Evolutionary conservation across 2,329 filamentous ascomycete genomes (phyloP).

Genomic region (Colletotrichum orchidophilum): DNA sequence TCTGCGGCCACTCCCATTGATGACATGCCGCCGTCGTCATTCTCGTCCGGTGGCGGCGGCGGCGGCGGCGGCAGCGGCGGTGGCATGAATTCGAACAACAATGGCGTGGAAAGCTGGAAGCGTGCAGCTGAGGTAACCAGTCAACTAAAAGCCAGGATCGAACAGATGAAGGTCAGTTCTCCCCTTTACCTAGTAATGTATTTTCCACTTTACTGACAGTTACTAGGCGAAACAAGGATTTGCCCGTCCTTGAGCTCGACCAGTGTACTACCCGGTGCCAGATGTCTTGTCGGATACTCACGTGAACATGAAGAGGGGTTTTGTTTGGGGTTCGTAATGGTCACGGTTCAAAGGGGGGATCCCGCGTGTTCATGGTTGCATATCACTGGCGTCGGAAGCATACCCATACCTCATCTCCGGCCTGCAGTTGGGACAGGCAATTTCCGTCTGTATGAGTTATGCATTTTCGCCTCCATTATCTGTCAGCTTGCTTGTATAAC

Average conservation of each 20-base stretch:
- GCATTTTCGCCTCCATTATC: constrained; percentile 20
- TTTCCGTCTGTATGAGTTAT: constrained; percentile 40
- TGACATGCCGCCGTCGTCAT: constrained; percentile 19
- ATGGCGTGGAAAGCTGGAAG: constrained; percentile 92
- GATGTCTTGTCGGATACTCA: constrained; percentile 8
- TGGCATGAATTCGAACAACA: constrained; percentile 46
- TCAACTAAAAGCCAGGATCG: constrained; percentile 95
- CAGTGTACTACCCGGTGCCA: neutral
- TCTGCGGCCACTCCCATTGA: constrained; percentile 36
- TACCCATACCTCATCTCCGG: constrained; percentile 39
- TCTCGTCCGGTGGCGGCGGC: constrained; percentile 34
- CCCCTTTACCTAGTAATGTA: neutral
- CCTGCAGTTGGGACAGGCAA: constrained; percentile 44
- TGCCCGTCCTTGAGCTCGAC: constrained; percentile 40
- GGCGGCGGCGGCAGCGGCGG: constrained; percentile 38
- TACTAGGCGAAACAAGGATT: constrained; percentile 61
- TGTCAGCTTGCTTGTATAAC: constrained; percentile 24
- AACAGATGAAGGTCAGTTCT: constrained; percentile 87
- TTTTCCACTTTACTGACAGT: constrained; percentile 21
- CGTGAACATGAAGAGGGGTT: constrained; percentile 24
- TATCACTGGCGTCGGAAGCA: constrained; percentile 47
- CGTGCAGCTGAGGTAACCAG: constrained; percentile 97
- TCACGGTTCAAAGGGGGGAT: constrained; percentile 13
- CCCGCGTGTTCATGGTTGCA: constrained; percentile 38
- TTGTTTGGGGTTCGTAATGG: constrained; percentile 10